Evolutionary conservation across 371 early-diverging fungal species (phyloP), one percentile per base, ranked within the genome.

Genomic region (Rhizopus stolonifer): DNA sequence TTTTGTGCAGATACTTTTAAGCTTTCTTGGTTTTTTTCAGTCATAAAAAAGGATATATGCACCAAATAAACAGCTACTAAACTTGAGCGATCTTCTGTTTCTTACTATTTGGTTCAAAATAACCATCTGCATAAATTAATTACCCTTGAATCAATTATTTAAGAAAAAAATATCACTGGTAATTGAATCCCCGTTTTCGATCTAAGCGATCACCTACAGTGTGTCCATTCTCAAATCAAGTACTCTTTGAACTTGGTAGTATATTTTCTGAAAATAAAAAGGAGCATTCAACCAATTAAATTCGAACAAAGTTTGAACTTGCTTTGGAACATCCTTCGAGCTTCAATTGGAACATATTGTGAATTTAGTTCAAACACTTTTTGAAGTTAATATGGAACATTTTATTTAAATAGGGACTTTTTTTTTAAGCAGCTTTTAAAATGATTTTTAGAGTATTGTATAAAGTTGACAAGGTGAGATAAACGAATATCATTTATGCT

Each of bases 371-470:
- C 3, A 21, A 42, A 42, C 42, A 42, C 42, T 42, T 42, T 42
- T 48, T 48, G 48, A 48, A 48, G 5, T 48, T 48, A 48, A 33
- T 29, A 48, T 33, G 31, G 46, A 46, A 46, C 29, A 46, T 46
- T 46, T 22, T 46, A 24, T 46, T 46, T 46, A 46, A 46, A 46
- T 46, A 46, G 46, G 26, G 46, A 46, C 21, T n/a, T n/a, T 48
- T 48, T 48, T 14, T 48, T 48, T 48, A 34, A 49, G 49, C 38
- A 50, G 39, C 43, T 56, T 42, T 42, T 24, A 15, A 56, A 56
- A 40, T 47, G 48, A 39, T 55, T 55, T 55, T 55, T 55, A 55
- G 44, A 43, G 55, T 48, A 42, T 47, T 55, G 55, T 48, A 48
- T 47, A 55, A 55, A 29, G 48, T 55, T 48, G 55, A 47, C 36